Conservation (phyloP, 371 early-diverging fungal genomes). For the Capillidium heterosporum region DNA sequence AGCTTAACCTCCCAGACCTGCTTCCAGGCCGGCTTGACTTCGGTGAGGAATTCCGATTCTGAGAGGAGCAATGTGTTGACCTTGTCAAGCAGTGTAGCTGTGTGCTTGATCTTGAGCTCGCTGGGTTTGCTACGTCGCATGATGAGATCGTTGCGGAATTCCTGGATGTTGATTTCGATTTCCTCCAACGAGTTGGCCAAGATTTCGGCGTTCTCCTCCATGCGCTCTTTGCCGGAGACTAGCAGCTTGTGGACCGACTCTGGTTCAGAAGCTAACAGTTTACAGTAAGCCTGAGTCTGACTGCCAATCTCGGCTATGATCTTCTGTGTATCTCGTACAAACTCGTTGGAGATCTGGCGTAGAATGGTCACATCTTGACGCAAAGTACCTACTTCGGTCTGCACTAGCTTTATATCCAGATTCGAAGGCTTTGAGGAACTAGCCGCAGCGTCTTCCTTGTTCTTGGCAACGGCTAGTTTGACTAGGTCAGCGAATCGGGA, state of each 20-base stretch:
- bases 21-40: conserved; percentile 49
- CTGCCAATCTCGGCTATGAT: conserved; percentile 14
- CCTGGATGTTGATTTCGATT: conserved; percentile 47
- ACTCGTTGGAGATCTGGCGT: conserved; percentile 10
- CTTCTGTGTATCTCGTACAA: conserved; percentile 18
- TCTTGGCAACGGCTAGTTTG: background rate
- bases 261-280: conserved; percentile 11
- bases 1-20: conserved; percentile 62
- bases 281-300: conserved; percentile 16
- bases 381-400: conserved; percentile 2
- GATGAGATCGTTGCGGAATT: conserved; percentile 55
- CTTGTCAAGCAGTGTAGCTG: conserved; percentile 21
- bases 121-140: conserved; percentile 47
- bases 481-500: background rate
- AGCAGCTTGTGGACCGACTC: conserved; percentile 21
- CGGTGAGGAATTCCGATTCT: conserved; percentile 21
- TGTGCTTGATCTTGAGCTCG: conserved; percentile 21
- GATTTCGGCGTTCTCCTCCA: conserved; percentile 29
- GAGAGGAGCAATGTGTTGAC: conserved; percentile 13
- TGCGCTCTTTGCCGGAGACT: conserved; percentile 30
- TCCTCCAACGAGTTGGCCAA: conserved; percentile 39
- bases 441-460: conserved; percentile 3
- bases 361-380: background rate
- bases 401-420: background rate
- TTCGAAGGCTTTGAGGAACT: background rate